These are phyloP conservation scores for Brassica juncea DNA, from an alignment of 345 rosid genomes.

Conservation along the genomic window DNA sequence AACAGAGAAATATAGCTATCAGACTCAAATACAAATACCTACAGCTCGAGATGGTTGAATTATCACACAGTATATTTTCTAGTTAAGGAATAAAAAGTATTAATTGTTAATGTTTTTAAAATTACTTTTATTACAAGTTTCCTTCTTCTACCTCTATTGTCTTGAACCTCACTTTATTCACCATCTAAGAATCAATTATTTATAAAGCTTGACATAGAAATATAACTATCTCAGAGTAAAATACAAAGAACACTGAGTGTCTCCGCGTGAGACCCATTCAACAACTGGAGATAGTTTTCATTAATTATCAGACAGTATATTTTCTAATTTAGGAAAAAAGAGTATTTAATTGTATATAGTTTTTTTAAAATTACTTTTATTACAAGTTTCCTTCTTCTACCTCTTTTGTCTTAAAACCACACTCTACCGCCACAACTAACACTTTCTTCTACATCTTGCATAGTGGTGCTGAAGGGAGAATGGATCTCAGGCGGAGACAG, in stretches of 20 bases:
- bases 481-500: slow-evolving; percentile 32
- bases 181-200: neutral
- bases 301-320: neutral
- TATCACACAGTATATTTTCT: too few relatives aligned
- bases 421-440: slow-evolving; percentile 35
- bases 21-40: slow-evolving; percentile 2
- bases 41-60: neutral
- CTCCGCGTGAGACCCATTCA: neutral
- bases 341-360: neutral
- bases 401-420: slow-evolving; percentile 21
- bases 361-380: too few relatives aligned
- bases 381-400: neutral
- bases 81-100: too few relatives aligned
- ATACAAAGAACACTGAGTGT: slow-evolving; percentile 2
- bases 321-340: neutral
- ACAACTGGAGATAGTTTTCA: neutral
- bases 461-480: neutral
- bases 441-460: neutral
- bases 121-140: neutral
- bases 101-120: too few relatives aligned
- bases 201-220: neutral
- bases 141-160: slow-evolving; percentile 15
- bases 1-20: neutral
- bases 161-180: neutral
- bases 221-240: slow-evolving; percentile 9